phyloP scores from a whole-genome alignment of 1,139 yeast genomes.

The Hanseniaspora uvarum region DNA sequence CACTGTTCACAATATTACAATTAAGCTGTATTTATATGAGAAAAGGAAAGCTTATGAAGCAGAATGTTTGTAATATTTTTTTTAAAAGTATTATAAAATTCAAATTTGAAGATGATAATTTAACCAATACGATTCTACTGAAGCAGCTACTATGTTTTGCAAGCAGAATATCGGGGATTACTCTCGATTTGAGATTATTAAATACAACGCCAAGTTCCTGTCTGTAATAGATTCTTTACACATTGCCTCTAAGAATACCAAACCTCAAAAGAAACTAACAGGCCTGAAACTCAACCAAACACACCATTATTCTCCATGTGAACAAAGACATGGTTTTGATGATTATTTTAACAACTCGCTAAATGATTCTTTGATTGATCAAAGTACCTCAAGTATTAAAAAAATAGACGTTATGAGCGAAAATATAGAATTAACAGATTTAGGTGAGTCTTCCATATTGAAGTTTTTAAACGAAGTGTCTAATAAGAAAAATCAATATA shows the following conservation, averaged over 20 bases:
- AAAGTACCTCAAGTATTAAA: not conserved
- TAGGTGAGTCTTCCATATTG: constrained; percentile 13
- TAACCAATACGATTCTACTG: not conserved
- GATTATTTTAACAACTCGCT: not conserved
- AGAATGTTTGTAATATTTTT: too few relatives aligned
- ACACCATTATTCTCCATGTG: not conserved
- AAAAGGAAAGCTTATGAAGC: too few relatives aligned
- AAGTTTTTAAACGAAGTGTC: constrained; percentile 2
- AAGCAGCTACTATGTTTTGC: not conserved
- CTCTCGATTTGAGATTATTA: not conserved
- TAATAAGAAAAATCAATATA: not conserved
- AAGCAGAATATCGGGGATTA: not conserved
- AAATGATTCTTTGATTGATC: not conserved
- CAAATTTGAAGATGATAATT: too few relatives aligned
- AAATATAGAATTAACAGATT: not conserved
- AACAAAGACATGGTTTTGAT: not conserved
- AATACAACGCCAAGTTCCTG: not conserved
- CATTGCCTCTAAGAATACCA: not conserved
- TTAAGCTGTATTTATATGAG: too few relatives aligned
- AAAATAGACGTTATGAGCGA: not conserved
- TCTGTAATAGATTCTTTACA: not conserved
- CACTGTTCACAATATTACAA: too few relatives aligned
- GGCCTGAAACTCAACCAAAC: not conserved
- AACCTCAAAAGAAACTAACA: not conserved
- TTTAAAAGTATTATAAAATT: too few relatives aligned